Conservation (phyloP, 202 grass and related monocot species). For the Schoenoplectus tabernaemontani region DNA sequence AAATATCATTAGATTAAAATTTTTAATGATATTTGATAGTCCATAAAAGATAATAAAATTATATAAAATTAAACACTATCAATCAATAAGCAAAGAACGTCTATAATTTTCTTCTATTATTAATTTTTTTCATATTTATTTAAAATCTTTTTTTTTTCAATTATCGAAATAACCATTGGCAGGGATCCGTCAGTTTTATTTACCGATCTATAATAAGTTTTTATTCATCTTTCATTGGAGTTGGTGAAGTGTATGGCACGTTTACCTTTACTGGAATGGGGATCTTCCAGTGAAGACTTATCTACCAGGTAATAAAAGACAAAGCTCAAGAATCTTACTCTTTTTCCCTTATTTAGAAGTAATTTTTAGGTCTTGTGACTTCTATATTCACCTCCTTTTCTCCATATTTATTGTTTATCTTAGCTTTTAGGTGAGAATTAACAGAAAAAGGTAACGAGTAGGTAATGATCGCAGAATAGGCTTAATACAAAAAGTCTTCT, state of each 20-base stretch:
- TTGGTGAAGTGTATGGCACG: background rate
- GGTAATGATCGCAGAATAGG: background rate
- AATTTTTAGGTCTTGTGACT: background rate
- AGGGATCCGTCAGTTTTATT: background rate
- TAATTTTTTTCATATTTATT: too few species aligned
- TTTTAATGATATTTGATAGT: too few species aligned
- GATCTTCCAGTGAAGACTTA: background rate
- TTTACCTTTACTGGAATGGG: background rate
- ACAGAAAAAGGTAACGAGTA: background rate
- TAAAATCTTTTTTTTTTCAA: too few species aligned
- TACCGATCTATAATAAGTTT: too few species aligned
- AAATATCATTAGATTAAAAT: too few species aligned
- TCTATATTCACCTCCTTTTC: background rate
- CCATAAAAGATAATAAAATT: too few species aligned
- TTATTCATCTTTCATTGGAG: background rate
- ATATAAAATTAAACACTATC: too few species aligned
- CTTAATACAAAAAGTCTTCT: background rate
- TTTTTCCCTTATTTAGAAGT: background rate
- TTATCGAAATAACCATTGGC: too few species aligned
- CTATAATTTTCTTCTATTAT: too few species aligned
- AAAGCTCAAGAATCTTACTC: conserved; percentile 6
- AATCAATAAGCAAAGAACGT: too few species aligned
- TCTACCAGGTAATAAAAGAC: conserved; percentile 9
- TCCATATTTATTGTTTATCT: background rate
- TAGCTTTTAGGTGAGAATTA: conserved; percentile 16